Conservation (phyloP, 148 eudicot genomes). For the Rhododendron mucronatum region DNA sequence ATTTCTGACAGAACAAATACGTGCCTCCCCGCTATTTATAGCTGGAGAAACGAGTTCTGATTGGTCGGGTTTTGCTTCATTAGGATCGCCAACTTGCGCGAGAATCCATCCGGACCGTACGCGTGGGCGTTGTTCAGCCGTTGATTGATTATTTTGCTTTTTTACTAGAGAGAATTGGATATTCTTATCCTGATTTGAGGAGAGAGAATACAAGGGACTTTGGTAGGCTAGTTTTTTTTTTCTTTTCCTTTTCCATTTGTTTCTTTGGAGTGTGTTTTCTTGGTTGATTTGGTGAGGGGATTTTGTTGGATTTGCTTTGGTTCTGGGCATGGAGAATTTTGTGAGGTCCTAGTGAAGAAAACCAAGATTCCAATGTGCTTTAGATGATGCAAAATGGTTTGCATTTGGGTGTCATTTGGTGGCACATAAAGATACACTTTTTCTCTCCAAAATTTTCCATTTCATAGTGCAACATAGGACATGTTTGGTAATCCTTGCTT, state of each 20-base stretch:
- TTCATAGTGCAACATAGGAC: background rate
- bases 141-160: background rate
- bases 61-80: conserved; percentile 21
- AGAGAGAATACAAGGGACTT: background rate
- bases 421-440: background rate
- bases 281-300: background rate
- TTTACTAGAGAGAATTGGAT: conserved; percentile 3
- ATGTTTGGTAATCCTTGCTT: background rate
- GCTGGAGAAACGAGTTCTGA: conserved; percentile 15
- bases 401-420: conserved; percentile 3
- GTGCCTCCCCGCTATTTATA: conserved; percentile 16
- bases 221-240: background rate
- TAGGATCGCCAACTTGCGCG: conserved; percentile 31
- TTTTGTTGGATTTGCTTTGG: background rate
- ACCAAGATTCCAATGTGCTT: conserved; percentile 17
- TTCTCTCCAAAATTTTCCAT: background rate
- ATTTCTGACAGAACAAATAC: background rate
- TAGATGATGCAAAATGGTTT: conserved; percentile 12
- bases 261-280: conserved; percentile 23
- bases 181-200: conserved; percentile 17
- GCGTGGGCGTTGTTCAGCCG: conserved; percentile 31
- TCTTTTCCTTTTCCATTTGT: background rate
- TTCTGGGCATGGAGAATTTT: conserved; percentile 11
- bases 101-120: conserved; percentile 22
- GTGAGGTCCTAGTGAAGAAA: conserved; percentile 14